Conservation (phyloP, 805 yeast species). For the Ogataea nitratoaversa region DNA sequence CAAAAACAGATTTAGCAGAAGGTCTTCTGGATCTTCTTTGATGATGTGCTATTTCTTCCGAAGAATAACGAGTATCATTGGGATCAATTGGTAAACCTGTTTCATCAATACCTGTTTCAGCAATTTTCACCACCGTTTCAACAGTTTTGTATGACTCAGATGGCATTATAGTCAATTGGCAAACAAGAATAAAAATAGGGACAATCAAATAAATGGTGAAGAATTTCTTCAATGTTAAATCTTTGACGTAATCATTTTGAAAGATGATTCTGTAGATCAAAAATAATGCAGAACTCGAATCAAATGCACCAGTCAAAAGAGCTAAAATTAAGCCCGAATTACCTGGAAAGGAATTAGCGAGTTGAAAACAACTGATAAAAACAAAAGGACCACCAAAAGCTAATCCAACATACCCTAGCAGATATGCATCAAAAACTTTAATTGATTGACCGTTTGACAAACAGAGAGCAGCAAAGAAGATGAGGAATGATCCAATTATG, state of each 20-base stretch:
- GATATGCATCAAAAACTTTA: constrained; percentile 53
- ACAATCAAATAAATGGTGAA: constrained; percentile 67
- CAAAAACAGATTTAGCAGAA: constrained; percentile 56
- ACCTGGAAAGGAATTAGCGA: constrained; percentile 81
- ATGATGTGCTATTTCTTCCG: constrained; percentile 15
- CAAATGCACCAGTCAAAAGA: constrained; percentile 88
- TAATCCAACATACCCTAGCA: constrained; percentile 66
- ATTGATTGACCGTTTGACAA: constrained; percentile 24
- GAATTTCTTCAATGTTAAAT: constrained; percentile 49
- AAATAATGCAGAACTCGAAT: constrained; percentile 86
- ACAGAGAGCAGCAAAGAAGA: constrained; percentile 49
- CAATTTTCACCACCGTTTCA: constrained; percentile 62
- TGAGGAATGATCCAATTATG: constrained; percentile 59
- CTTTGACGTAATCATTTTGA: constrained; percentile 34
- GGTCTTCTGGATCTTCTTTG: constrained; percentile 30
- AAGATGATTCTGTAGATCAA: constrained; percentile 66
- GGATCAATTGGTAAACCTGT: constrained; percentile 54
- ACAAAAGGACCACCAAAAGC: constrained; percentile 95
- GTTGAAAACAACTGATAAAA: constrained; percentile 83
- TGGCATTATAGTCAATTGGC: constrained; percentile 83
- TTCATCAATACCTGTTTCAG: constrained; percentile 72
- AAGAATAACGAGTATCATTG: constrained; percentile 34
- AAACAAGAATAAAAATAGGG: constrained; percentile 70
- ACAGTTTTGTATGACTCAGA: constrained; percentile 65
- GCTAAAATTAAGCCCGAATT: constrained; percentile 81